phyloP scores from a whole-genome alignment of 352 stramenopile genomes.

The Globisporangium sylvaticum region DNA sequence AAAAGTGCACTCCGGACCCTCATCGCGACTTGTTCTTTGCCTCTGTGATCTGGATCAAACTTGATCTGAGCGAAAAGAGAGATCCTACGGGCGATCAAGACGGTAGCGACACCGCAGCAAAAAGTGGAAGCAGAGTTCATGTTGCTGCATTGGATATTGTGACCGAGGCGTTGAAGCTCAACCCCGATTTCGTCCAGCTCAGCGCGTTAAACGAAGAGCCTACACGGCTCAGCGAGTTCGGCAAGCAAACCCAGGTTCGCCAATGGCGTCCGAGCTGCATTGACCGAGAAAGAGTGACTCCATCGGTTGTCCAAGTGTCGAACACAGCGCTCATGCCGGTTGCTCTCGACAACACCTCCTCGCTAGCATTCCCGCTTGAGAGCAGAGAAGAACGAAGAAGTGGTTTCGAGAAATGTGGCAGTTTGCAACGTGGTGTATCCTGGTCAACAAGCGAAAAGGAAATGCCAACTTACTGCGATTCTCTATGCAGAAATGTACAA shows the following conservation, averaged over 20 bases:
- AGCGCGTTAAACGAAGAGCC: constrained; percentile 40
- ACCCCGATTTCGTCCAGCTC: constrained; percentile 58
- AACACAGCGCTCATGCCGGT: constrained; percentile 35
- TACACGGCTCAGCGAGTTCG: constrained; percentile 32
- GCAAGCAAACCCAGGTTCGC: constrained; percentile 25
- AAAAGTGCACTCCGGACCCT: constrained; percentile 27
- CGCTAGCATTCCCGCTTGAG: constrained; percentile 12
- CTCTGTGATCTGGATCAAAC: constrained; percentile 55
- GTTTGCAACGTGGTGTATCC: constrained; percentile 50
- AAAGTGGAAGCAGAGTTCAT: background rate
- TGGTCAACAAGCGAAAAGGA: constrained; percentile 27
- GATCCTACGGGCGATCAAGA: background rate
- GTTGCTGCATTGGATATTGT: constrained; percentile 51
- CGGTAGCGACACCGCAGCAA: background rate
- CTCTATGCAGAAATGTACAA: background rate
- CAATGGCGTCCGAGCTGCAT: constrained; percentile 49
- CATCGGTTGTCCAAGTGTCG: constrained; percentile 31
- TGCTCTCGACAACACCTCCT: constrained; percentile 7
- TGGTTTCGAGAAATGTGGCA: constrained; percentile 73
- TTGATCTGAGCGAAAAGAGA: constrained; percentile 37
- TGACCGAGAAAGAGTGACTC: constrained; percentile 34
- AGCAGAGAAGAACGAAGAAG: constrained; percentile 28
- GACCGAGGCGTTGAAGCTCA: constrained; percentile 51
- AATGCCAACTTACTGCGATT: constrained; percentile 14
- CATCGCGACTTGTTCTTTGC: constrained; percentile 46